Conservation (phyloP, 371 early-diverging fungal genomes). For the Saksenaea oblongispora region DNA sequence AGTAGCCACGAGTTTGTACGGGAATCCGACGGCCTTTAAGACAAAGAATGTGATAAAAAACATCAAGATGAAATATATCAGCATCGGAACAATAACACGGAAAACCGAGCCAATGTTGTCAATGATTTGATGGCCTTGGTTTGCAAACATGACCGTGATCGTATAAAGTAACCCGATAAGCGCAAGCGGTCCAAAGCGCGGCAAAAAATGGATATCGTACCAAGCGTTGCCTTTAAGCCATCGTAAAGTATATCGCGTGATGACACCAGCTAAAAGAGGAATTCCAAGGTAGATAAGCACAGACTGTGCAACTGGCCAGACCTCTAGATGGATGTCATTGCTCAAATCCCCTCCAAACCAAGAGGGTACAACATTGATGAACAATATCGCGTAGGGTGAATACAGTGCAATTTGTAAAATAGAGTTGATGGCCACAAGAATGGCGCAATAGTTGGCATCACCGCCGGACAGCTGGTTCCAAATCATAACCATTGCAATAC, state of each 20-base stretch:
- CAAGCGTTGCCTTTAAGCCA: conserved; percentile 37
- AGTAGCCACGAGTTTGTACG: conserved; percentile 56
- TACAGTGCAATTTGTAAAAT: conserved; percentile 69
- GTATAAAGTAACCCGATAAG: conserved; percentile 68
- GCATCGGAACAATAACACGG: conserved; percentile 69
- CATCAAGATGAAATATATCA: conserved; percentile 65
- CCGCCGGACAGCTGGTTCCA: conserved; percentile 77
- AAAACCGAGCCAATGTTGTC: conserved; percentile 63
- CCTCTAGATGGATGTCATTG: conserved; percentile 37
- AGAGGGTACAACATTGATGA: conserved; percentile 55
- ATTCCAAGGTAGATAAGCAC: conserved; percentile 75
- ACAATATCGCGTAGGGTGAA: conserved; percentile 62
- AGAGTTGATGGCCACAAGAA: conserved; percentile 72
- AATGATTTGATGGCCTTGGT: conserved; percentile 71
- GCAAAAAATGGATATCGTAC: conserved; percentile 62
- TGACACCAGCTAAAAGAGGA: conserved; percentile 60
- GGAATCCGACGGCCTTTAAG: conserved; percentile 27
- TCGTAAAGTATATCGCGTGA: conserved; percentile 55
- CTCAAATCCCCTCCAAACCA: conserved; percentile 47
- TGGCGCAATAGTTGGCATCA: conserved; percentile 67
- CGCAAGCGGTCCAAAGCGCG: conserved; percentile 54
- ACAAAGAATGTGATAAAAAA: conserved; percentile 55
- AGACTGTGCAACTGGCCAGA: conserved; percentile 59
- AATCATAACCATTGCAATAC: conserved; percentile 85
- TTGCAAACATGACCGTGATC: conserved; percentile 76